A percentile compares a stretch with the other conserved stretches of the same genome.
phyloP scores from a whole-genome alignment of 1,139 yeast genomes.

The Zhuliangozyma parablackwelliae region DNA sequence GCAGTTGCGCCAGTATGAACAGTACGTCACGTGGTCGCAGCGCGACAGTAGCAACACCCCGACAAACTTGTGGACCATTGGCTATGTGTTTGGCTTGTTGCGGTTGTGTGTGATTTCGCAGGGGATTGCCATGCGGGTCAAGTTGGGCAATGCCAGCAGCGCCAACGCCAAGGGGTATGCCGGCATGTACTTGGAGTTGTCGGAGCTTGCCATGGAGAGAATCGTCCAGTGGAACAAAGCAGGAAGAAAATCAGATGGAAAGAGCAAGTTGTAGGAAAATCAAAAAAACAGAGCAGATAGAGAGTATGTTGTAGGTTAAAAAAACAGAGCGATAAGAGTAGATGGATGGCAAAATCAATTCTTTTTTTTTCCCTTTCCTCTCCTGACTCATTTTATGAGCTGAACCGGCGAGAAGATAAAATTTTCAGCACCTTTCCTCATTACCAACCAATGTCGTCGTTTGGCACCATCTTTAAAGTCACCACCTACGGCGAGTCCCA shows the following conservation, averaged over 20 bases:
- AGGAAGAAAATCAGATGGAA: constrained; percentile 1
- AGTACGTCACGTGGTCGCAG: constrained; percentile 25
- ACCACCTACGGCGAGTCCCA: constrained; percentile 98
- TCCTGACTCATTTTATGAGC: not conserved
- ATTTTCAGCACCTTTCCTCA: not conserved
- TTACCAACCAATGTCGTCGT: constrained; percentile 32
- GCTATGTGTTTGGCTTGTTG: constrained; percentile 56
- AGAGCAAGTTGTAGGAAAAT: not conserved
- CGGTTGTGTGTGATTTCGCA: constrained; percentile 61
- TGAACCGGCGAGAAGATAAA: too few relatives aligned
- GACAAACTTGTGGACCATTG: constrained; percentile 47
- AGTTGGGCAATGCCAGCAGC: constrained; percentile 57
- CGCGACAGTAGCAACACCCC: constrained; percentile 37
- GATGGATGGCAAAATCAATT: too few relatives aligned
- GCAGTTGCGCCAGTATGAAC: constrained; percentile 18
- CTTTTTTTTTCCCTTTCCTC: not conserved
- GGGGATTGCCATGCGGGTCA: constrained; percentile 62
- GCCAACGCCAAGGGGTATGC: constrained; percentile 49
- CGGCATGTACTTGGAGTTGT: constrained; percentile 39
- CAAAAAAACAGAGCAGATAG: not conserved
- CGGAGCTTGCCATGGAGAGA: constrained; percentile 29
- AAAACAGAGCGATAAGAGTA: too few relatives aligned
- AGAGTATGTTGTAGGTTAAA: too few relatives aligned
- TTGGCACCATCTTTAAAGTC: constrained; percentile 52
- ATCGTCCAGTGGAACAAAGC: constrained; percentile 7